Conservation (phyloP, 2,329 filamentous ascomycete species). For the Myriosclerotinia curreyana region DNA sequence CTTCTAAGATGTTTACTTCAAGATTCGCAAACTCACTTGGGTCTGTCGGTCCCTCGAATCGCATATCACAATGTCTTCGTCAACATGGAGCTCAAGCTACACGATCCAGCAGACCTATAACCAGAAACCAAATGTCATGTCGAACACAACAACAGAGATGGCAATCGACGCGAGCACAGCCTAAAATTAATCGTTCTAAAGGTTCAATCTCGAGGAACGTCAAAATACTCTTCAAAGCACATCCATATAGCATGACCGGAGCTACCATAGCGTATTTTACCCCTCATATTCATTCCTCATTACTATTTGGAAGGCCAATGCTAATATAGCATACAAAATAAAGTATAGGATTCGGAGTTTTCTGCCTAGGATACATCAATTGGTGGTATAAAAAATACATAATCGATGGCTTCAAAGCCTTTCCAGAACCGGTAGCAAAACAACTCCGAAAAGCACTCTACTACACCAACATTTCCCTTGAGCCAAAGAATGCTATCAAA, state of each 20-base stretch:
- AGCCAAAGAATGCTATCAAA: constrained; percentile 73
- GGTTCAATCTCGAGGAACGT: constrained; percentile 20
- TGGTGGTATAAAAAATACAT: constrained; percentile 39
- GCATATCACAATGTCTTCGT: constrained; percentile 34
- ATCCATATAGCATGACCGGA: constrained; percentile 36
- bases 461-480: constrained; percentile 73
- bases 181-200: constrained; percentile 6
- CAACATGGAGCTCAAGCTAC: constrained; percentile 30
- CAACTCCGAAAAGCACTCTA: constrained; percentile 82
- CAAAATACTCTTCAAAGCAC: constrained; percentile 32
- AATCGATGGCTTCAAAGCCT: constrained; percentile 49
- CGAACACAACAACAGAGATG: constrained; percentile 32
- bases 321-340: constrained; percentile 5
- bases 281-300: not conserved
- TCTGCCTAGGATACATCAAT: constrained; percentile 34
- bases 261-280: constrained; percentile 33
- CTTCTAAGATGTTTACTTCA: constrained; percentile 33
- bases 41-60: constrained; percentile 25
- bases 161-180: constrained; percentile 28
- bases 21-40: constrained; percentile 29
- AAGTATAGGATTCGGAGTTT: constrained; percentile 35
- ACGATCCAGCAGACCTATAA: constrained; percentile 12
- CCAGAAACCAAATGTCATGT: constrained; percentile 7
- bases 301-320: constrained; percentile 3
- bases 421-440: constrained; percentile 69